Evolutionary conservation across 2,329 filamentous ascomycete genomes (phyloP).

Genomic region (Stachybotrys chlorohalonatus): DNA sequence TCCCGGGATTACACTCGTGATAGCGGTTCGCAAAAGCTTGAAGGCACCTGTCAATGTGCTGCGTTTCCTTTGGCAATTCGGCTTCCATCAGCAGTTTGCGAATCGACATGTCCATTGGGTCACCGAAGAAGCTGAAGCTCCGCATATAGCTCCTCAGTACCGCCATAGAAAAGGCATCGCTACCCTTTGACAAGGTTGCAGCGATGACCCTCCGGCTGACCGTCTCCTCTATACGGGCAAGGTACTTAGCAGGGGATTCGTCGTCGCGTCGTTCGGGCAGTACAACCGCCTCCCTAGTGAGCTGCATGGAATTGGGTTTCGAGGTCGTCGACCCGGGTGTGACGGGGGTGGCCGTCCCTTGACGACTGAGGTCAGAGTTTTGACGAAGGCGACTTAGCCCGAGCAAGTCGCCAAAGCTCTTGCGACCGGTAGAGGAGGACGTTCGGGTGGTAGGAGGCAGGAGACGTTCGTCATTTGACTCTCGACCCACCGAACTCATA

Average conservation of each 20-base stretch:
- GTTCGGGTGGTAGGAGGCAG: slow-evolving; percentile 61
- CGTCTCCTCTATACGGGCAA: slow-evolving; percentile 72
- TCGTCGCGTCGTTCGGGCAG: slow-evolving; percentile 76
- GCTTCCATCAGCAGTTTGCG: slow-evolving; percentile 95
- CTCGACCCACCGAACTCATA: slow-evolving; percentile 69
- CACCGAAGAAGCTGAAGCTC: slow-evolving; percentile 88
- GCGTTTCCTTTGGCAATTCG: slow-evolving; percentile 91
- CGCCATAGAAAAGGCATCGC: slow-evolving; percentile 71
- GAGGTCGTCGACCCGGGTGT: slow-evolving; percentile 64
- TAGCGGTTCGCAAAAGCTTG: slow-evolving; percentile 95
- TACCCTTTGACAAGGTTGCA: slow-evolving; percentile 75
- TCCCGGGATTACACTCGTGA: slow-evolving; percentile 95
- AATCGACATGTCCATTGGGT: slow-evolving; percentile 96
- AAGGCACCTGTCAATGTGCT: slow-evolving; percentile 91
- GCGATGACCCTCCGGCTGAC: slow-evolving; percentile 77
- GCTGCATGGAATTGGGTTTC: slow-evolving; percentile 74
- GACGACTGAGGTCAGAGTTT: slow-evolving; percentile 64
- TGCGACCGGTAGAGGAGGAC: slow-evolving; percentile 82
- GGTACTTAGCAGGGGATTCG: slow-evolving; percentile 83
- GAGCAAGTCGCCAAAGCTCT: slow-evolving; percentile 87
- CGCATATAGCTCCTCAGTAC: slow-evolving; percentile 93
- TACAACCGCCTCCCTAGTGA: slow-evolving; percentile 60
- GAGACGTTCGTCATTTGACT: slow-evolving; percentile 62
- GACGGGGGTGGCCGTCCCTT: slow-evolving; percentile 58
- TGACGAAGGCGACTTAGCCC: slow-evolving; percentile 70